Evolutionary conservation across 1,139 yeast species (phyloP).

Genomic region (Pichia sp.): DNA sequence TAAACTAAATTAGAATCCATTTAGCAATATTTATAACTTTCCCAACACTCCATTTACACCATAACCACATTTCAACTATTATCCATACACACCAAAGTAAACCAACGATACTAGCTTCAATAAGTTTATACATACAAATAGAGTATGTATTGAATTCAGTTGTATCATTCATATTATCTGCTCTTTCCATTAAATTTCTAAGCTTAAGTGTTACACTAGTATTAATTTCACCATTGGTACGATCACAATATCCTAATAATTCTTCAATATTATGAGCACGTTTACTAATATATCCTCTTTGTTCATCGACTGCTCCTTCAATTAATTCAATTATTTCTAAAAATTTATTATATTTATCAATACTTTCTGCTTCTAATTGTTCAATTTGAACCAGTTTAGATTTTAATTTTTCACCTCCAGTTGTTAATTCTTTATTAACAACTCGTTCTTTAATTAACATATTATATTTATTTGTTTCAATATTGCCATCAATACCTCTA

Average conservation of each 20-base stretch:
- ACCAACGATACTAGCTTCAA: slow-evolving; percentile 55
- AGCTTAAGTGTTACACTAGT: slow-evolving; percentile 72
- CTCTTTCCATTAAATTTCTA: slow-evolving; percentile 61
- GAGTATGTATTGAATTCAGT: slow-evolving; percentile 26
- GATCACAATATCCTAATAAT: slow-evolving; percentile 62
- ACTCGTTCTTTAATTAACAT: slow-evolving; percentile 7
- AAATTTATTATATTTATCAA: slow-evolving; percentile 14
- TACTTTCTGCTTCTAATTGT: slow-evolving; percentile 13
- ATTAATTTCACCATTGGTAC: slow-evolving; percentile 75
- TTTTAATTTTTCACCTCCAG: slow-evolving; percentile 4
- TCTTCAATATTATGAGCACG: slow-evolving; percentile 44
- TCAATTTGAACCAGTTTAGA: slow-evolving; percentile 15
- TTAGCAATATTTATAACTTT: slow-evolving; percentile 37
- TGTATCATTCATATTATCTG: slow-evolving; percentile 41
- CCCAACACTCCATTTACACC: slow-evolving; percentile 32
- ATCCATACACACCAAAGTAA: slow-evolving; percentile 68
- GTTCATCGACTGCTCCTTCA: slow-evolving; percentile 21
- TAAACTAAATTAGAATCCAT: slow-evolving; percentile 34
- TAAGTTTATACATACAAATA: slow-evolving; percentile 36
- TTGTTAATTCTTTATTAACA: slow-evolving; percentile 1
- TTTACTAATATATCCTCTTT: slow-evolving; percentile 15
- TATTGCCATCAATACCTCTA: slow-evolving; percentile 2
- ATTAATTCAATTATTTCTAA: slow-evolving; percentile 17
- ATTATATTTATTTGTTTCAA: slow-evolving; percentile 15
- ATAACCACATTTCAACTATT: slow-evolving; percentile 50